These are phyloP conservation scores for Cornus controversa DNA, from an alignment of 148 eudicot genomes.

Conservation along the genomic window DNA sequence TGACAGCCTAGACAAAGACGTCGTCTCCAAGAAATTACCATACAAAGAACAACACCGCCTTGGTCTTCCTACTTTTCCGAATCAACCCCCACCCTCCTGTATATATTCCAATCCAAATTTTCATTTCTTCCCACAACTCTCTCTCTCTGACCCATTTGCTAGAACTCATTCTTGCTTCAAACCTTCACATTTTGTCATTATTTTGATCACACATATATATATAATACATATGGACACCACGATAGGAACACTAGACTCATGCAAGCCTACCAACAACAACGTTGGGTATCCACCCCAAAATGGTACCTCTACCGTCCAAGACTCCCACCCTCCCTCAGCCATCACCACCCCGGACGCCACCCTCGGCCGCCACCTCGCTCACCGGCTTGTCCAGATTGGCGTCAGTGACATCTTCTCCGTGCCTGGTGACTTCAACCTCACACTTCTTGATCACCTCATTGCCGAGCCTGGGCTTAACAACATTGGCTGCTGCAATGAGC, in stretches of 20 bases:
- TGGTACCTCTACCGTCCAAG: background rate
- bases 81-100: too few relatives aligned
- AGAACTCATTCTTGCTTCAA: too few relatives aligned
- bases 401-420: conserved; percentile 17
- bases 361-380: conserved; percentile 19
- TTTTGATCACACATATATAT: too few relatives aligned
- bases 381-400: conserved; percentile 11
- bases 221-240: conserved; percentile 13
- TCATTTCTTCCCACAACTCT: too few relatives aligned
- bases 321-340: background rate
- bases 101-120: too few relatives aligned
- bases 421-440: conserved; percentile 27
- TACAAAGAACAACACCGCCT: too few relatives aligned
- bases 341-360: background rate
- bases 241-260: background rate
- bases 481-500: conserved; percentile 17
- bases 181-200: too few relatives aligned
- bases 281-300: background rate
- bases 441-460: conserved; percentile 30
- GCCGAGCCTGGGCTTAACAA: conserved; percentile 32
- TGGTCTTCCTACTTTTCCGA: too few relatives aligned
- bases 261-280: background rate
- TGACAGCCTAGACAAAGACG: too few relatives aligned
- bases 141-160: too few relatives aligned
- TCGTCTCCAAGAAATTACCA: too few relatives aligned